Conservation (phyloP, 306 rosid genomes). For the Hippophae rhamnoides region DNA sequence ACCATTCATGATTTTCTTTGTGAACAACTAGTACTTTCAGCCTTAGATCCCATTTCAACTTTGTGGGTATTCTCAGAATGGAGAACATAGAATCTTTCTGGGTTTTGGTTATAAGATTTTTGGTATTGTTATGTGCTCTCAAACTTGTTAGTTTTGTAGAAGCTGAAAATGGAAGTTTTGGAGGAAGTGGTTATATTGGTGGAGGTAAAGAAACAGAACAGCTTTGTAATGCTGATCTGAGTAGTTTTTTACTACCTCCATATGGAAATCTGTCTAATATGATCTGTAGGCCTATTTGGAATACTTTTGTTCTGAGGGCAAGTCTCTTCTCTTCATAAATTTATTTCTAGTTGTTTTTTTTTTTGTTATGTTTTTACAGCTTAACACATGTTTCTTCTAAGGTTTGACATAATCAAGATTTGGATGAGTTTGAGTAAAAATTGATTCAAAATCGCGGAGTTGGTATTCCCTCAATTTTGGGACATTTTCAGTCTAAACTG, state of each 20-base stretch:
- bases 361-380: not conserved
- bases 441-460: not conserved
- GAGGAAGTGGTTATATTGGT: not conserved
- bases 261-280: conserved; percentile 54
- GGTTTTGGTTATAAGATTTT: conserved; percentile 20
- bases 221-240: conserved; percentile 46
- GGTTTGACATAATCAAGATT: not conserved
- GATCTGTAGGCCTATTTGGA: conserved; percentile 78
- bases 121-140: conserved; percentile 30
- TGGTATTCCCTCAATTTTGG: too few species aligned
- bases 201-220: conserved; percentile 22
- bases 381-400: not conserved
- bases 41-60: conserved; percentile 17
- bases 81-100: conserved; percentile 29
- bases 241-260: conserved; percentile 76
- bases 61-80: conserved; percentile 27
- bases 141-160: conserved; percentile 18
- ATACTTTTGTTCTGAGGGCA: conserved; percentile 77
- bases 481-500: too few species aligned
- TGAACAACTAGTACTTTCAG: conserved; percentile 15
- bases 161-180: conserved; percentile 6
- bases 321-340: conserved; percentile 13
- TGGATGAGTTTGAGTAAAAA: not conserved
- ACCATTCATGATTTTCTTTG: conserved; percentile 21
- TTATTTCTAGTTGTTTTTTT: not conserved